These are phyloP conservation scores for Syncephalastrum contaminatum DNA, from an alignment of 371 early-diverging fungal genomes.

Conservation along the genomic window DNA sequence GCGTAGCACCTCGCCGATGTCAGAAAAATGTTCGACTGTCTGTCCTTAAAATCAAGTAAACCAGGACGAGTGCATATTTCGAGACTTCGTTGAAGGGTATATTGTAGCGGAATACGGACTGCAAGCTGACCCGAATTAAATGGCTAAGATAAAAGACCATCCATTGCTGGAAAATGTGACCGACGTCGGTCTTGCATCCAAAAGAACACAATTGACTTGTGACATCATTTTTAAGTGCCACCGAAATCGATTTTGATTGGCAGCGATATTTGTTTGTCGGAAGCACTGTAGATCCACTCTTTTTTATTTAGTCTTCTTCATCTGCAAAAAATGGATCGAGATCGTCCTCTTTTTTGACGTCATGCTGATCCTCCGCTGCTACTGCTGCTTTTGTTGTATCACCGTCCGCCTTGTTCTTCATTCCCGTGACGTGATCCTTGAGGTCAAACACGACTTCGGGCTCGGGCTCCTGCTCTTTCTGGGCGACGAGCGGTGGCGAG, in stretches of 20 bases:
- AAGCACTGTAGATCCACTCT: neutral
- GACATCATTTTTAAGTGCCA: constrained; percentile 2
- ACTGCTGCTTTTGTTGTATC: neutral
- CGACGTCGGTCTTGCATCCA: too few relatives aligned
- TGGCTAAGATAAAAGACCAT: too few relatives aligned
- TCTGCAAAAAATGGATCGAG: constrained; percentile 29
- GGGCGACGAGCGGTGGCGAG: constrained; percentile 28
- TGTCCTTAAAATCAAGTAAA: too few relatives aligned
- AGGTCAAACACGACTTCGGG: constrained; percentile 25
- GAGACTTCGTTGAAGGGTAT: too few relatives aligned
- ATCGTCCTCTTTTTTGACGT: constrained; percentile 6
- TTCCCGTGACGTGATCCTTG: constrained; percentile 10
- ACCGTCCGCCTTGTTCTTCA: neutral
- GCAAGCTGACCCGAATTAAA: too few relatives aligned
- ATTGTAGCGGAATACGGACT: too few relatives aligned
- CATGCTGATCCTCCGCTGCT: neutral
- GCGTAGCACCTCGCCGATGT: too few relatives aligned
- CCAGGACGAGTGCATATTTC: too few relatives aligned
- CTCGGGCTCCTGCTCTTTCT: constrained; percentile 8
- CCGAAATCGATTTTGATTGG: neutral
- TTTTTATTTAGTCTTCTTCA: constrained; percentile 10
- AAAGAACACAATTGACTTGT: too few relatives aligned
- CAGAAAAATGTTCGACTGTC: too few relatives aligned
- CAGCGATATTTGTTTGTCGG: neutral
- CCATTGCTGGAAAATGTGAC: too few relatives aligned